These are phyloP conservation scores for Aspergillus fumigatiaffinis DNA, from an alignment of 2,329 filamentous ascomycete genomes.

Conservation along the genomic window DNA sequence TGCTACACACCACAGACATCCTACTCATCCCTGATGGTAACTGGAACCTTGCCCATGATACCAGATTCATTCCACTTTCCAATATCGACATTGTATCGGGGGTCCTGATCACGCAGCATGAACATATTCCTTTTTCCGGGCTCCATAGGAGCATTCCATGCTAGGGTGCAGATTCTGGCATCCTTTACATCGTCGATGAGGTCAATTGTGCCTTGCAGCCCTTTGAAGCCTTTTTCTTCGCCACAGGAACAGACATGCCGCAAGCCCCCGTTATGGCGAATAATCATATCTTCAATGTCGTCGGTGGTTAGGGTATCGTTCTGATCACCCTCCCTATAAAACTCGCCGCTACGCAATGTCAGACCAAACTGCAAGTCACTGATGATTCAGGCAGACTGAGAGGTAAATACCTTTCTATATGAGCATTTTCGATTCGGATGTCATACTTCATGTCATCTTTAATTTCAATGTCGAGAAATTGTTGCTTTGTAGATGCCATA, in stretches of 20 bases:
- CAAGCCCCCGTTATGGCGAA: conserved; percentile 10
- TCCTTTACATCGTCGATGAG: conserved; percentile 12
- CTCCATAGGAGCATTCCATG: conserved; percentile 10
- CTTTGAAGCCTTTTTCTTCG: conserved; percentile 6
- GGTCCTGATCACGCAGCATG: conserved; percentile 3
- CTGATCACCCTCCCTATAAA: conserved; percentile 7
- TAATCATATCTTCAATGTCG: conserved; percentile 12
- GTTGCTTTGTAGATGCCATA: conserved; percentile 1
- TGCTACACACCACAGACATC: background rate
- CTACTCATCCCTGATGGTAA: conserved; percentile 3
- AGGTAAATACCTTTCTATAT: conserved; percentile 7
- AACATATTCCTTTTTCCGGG: conserved; percentile 7
- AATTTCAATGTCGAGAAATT: conserved; percentile 9
- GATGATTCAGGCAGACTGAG: background rate
- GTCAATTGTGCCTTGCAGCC: conserved; percentile 7
- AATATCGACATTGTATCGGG: conserved; percentile 7
- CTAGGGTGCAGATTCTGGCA: conserved; percentile 8
- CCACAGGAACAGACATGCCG: conserved; percentile 8
- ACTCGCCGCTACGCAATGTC: conserved; percentile 6
- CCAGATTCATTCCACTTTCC: conserved; percentile 9
- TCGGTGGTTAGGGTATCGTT: conserved; percentile 9
- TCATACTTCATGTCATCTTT: conserved; percentile 12
- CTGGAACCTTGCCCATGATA: conserved; percentile 6
- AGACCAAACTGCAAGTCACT: background rate
- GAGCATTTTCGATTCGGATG: conserved; percentile 11